Evolutionary conservation across 192 early-diverging fungal genomes (phyloP), one percentile per base, ranked within the genome.

Genomic region (Endogone sp.): DNA sequence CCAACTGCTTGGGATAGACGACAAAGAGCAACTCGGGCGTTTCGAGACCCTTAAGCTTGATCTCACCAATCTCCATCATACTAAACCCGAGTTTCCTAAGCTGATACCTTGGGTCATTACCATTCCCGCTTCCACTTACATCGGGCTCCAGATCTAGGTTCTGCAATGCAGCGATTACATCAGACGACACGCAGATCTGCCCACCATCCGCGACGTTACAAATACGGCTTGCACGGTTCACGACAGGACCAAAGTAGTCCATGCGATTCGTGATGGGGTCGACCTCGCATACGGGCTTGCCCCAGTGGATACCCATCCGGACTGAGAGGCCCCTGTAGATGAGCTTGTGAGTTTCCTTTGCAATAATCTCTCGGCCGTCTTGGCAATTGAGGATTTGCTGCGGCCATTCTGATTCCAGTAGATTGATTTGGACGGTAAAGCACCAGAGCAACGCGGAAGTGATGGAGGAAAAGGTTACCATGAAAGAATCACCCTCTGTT

Each of bases 201-300:
- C 95, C 95, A 23, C 95, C 95, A 68, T 97, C 93, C 0, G 94
- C 93, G 4, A 89, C 88, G 22, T 85, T 86, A 63, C 91, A 89
- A 56, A 95, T 91, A 58, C 95, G 86, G 29, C 91, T 85, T 2
- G 94, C 88, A 11, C 92, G 88, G 72, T 97, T 97, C 44, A 95
- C 94, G 84, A 97, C 91, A 1, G 94, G 95, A 0, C 95, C 95
- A 84, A 93, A 97, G 76, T 97, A 97, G 76, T 97, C 95, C 95
- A 97, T 97, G 56, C 95, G 89, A 30, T 88, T 82, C 24, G 95
- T 97, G 58, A 95, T 84, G 13, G 93, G 92, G 67, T 97, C 93
- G 23, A 88, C 85, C 64, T 97, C 95, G 60, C 90, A 94, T 3
- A 94, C 88, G 3, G 94, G 94, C 20, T 74, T 79, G 64, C 95